Conservation (phyloP, 257 asterid species). For the Solanum tarijense region DNA sequence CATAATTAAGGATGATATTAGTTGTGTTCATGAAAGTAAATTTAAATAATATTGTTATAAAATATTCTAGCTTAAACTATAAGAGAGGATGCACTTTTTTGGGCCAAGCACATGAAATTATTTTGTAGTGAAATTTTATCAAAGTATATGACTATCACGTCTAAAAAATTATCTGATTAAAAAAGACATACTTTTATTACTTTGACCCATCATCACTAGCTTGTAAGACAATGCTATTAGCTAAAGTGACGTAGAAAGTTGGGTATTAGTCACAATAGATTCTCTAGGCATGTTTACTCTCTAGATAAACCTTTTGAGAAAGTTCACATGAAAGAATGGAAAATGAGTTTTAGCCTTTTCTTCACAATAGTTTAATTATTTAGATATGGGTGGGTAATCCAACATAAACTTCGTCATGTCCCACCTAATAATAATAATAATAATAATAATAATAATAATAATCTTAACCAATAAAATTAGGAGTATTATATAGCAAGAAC, state of each 20-base stretch:
- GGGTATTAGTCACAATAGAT: constrained; percentile 37
- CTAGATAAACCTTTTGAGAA: constrained; percentile 15
- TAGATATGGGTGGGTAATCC: constrained; percentile 33
- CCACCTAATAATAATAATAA: neutral
- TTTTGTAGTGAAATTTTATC: neutral
- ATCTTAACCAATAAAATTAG: neutral
- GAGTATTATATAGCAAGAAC: neutral
- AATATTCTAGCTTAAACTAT: neutral
- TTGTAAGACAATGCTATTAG: constrained; percentile 22
- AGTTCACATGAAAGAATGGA: constrained; percentile 12
- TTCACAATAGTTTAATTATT: constrained; percentile 21
- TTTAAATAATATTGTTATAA: neutral
- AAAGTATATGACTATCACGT: neutral
- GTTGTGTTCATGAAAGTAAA: neutral
- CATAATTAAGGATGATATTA: neutral
- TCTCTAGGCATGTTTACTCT: constrained; percentile 22
- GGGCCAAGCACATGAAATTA: neutral
- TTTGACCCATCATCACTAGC: constrained; percentile 5
- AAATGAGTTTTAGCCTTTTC: constrained; percentile 24
- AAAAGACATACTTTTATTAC: neutral
- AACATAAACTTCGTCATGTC: constrained; percentile 26
- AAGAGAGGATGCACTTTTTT: neutral
- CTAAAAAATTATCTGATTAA: neutral
- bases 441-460: no score
- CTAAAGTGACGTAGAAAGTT: constrained; percentile 23